Base-by-base conservation (phyloP, 169 alveolate species). In the Perkinsus marinus region DNA sequence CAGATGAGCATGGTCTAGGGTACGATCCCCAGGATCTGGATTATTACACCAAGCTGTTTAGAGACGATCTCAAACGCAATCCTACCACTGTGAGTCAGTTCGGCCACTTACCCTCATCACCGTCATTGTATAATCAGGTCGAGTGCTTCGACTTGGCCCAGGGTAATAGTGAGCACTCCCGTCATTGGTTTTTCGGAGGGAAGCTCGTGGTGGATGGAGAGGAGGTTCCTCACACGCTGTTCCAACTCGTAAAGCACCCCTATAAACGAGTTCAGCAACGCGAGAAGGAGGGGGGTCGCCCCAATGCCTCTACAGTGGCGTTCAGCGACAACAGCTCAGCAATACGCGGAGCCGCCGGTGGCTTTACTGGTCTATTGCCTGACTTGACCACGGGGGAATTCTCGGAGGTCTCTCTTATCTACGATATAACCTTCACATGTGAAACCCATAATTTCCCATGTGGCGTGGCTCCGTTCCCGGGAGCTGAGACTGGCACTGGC, bases 61-160 rank as follows among this genome's bases (percentile, higher is more conserved):
- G 68, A 9, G 92, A 90, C 39, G 94, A 92, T 38, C 89, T 94
- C 90, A 94, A 94, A 57, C 93, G 95, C 34, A 93, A 94, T 91
- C 95, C 95, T 90, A 94, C 95, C 69, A 68, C 79, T 13, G 79
- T 57, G 22, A 57, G 79, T n/a, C 46, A 41, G 46, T 10, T 41
- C 10, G 46, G 10, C 10, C 3, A 3, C 10, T 10, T 10, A 3
- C 46, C 46, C 46, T 41, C 46, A 41, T 41, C 46, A 41, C 46
- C 10, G 46, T 41, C 79, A 57, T 26, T 13, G 79, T 17, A 10
- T 17, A 10, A 43, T 43, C 34, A 89, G 30, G 93, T 92, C 90
- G 95, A 94, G 90, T 90, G 92, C 68, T 94, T 92, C 89, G 95
- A 92, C 89, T 90, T 94, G 79, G 95, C 95, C 19, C 95, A 94